Base-by-base conservation (phyloP, 177 flowering plant genomes). In the Tripterygium wilfordii region DNA sequence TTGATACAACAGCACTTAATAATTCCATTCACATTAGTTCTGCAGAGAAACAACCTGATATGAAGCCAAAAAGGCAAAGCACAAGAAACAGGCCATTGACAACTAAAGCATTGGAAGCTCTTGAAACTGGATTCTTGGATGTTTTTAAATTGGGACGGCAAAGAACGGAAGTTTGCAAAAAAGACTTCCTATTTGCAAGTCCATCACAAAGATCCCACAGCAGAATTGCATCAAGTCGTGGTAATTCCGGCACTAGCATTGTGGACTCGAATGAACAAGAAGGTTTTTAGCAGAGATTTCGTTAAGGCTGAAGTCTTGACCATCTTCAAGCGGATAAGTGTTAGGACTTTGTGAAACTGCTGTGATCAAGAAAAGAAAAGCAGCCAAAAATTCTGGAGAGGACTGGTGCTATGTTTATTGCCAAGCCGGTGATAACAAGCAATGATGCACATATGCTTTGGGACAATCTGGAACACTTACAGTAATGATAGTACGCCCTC, bases 1-100 rank as follows among this genome's bases (percentile, higher is more conserved):
- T 41, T 17, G 49, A 20, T 41, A 22, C 49, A 4, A 43, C 35
- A 15, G 19, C 56, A 22, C 8, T 35, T 42, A 42, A 18, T 36
- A 36, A 46, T 36, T 8, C 58, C 30, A 22, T 2, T 6, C 26
- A 49, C 24, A 49, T n/a, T 27, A 36, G 28, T 56, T 47, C 44
- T 54, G 37, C 49, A 13, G 65, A 61, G 32, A 58, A 67, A 60
- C 68, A 38, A 12, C 49, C 42, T 38, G 35, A 17, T 15, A 26
- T 35, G 44, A 66, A 58, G 33, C 44, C 51, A 4, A 60, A 76
- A 48, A 73, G 92, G 70, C 91, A 78, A 36, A 78, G 98, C 67
- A 87, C 84, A 26, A 78, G 98, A 57, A 81, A 63, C 59, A 63
- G 96, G 24, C 89, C 95, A 25, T 62, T 68, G 54, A 81, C 95